Evolutionary conservation across 371 early-diverging fungal genomes (phyloP).

Genomic region (Apophysomyces ossiformis): DNA sequence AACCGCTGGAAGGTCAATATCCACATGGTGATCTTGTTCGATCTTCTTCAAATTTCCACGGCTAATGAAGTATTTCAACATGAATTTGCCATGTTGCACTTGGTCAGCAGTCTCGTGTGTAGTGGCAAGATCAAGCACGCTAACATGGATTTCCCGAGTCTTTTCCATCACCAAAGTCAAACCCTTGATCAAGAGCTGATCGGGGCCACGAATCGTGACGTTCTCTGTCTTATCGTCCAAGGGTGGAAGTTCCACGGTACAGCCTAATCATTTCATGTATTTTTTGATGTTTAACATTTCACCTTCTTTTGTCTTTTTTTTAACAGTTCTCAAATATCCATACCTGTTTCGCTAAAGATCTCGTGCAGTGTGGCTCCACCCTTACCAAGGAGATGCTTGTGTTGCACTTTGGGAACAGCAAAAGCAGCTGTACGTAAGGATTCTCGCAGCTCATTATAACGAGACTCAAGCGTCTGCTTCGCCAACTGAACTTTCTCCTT

Average conservation of each 20-base stretch:
- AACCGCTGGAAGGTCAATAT: conserved; percentile 56
- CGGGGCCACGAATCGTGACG: conserved; percentile 84
- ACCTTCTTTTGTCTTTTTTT: neutral
- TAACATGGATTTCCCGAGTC: conserved; percentile 67
- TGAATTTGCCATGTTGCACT: conserved; percentile 59
- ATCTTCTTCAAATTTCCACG: conserved; percentile 66
- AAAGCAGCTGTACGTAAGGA: conserved; percentile 67
- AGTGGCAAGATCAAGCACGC: conserved; percentile 55
- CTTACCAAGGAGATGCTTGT: conserved; percentile 87
- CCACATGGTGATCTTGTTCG: conserved; percentile 66
- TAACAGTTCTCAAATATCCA: neutral
- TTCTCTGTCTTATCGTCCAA: conserved; percentile 71
- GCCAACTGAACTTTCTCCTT: conserved; percentile 72
- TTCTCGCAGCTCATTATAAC: conserved; percentile 64
- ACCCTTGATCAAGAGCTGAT: conserved; percentile 67
- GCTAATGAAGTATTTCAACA: conserved; percentile 65
- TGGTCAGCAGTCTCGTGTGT: conserved; percentile 57
- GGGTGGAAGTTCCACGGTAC: conserved; percentile 50
- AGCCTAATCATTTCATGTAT: conserved; percentile 12
- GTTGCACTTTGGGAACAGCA: conserved; percentile 86
- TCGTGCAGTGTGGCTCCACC: conserved; percentile 80
- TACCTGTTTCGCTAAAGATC: conserved; percentile 76
- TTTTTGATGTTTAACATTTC: neutral
- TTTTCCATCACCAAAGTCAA: conserved; percentile 79
- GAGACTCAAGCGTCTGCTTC: conserved; percentile 60